Base-by-base conservation (phyloP, 768 basidiomycete genomes). In the Psilocybe subaeruginosa region DNA sequence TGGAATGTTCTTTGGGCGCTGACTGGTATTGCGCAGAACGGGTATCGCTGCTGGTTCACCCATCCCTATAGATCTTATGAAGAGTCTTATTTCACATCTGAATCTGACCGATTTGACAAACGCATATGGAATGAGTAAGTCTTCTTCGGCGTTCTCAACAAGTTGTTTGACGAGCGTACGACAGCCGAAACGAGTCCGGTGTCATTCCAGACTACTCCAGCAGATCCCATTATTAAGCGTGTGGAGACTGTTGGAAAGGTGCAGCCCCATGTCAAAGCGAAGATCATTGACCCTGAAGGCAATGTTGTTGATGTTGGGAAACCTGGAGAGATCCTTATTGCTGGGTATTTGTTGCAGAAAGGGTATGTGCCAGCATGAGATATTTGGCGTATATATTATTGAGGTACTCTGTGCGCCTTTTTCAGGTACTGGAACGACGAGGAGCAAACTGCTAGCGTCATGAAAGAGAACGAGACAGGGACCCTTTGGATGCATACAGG, bases 61-160 rank as follows among this genome's bases (percentile, higher is more conserved):
- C 0, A 77, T 93, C 35, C 92, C 92, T 5, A 93, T 90, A 41
- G 85, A 91, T 52, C 74, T 94, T 48, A 93, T 94, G 92, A 86
- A 80, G 63, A 81, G 79, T 41, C 79, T 94, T 31, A 91, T 91
- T 19, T 71, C 77, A 19, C 85, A 85, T 66, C 66, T 94, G 58
- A 90, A 92, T 66, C 70, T 94, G 41, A 78, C 68, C 4, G 89
- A 92, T 46, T 73, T 94, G 43, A 92, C 92, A 0, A 88, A 85
- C 59, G 91, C 88, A 9, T 94, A 92, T 72, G 92, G 92, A 59
- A 94, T 94, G 92, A 93, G 92, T 94, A 63, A 61, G 89, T 82
- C 23, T 23, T 29, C 58, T 48, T 16, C 16, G 49, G 30, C 14
- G 41, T 2, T 30, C 7, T 52, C 7, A 8, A 8, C 1, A 1